Evolutionary conservation across 164 flowering plant species (phyloP), one percentile per base, ranked within the genome.

Genomic region (Annona cherimola): DNA sequence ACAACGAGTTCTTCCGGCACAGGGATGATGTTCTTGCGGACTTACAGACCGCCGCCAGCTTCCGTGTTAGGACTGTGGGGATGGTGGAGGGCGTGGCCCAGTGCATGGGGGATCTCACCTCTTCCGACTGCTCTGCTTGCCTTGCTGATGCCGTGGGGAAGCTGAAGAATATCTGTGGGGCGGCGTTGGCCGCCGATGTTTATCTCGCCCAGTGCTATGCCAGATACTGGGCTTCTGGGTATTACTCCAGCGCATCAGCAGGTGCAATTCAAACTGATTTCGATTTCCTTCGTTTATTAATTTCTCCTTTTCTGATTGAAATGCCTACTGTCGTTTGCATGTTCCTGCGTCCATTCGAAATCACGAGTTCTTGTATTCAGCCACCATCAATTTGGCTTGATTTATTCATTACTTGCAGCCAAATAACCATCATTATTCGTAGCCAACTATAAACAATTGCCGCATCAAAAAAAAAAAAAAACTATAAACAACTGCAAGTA

Each of bases 221-320:
- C 71, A 73, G 94, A 60, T 95, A 93, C 70, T 95, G 98, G 98
- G 94, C 87, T 1, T 82, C 94, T 65, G 98, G 98, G 11, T 88
- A 86, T 76, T 91, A 88, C 72, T 57, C 64, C 43, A 84, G 81
- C 70, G 71, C 79, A 44, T 60, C 83, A 42, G 60, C 85, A 84
- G 90, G 89, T 88, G 65, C 66, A 45, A 45, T 61, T 55, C 61
- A 66, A 57, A 39, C 62, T 46, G 35, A 26, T 26, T 26, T 26
- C 35, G 35, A 26, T 26, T 26, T 26, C 35, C 1, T 26, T 26
- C 16, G 1, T 54, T 40, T 54, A 54, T 42, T 66, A 43, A 42
- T 40, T 61, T 26, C 35, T 26, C 35, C 35, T 26, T 26, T 26
- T 26, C 35, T 26, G 35, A 26, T 26, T 26, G 35, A 26, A 26